These are phyloP conservation scores for Apiospora hydei DNA, from an alignment of 2,329 filamentous ascomycete genomes.

Conservation along the genomic window DNA sequence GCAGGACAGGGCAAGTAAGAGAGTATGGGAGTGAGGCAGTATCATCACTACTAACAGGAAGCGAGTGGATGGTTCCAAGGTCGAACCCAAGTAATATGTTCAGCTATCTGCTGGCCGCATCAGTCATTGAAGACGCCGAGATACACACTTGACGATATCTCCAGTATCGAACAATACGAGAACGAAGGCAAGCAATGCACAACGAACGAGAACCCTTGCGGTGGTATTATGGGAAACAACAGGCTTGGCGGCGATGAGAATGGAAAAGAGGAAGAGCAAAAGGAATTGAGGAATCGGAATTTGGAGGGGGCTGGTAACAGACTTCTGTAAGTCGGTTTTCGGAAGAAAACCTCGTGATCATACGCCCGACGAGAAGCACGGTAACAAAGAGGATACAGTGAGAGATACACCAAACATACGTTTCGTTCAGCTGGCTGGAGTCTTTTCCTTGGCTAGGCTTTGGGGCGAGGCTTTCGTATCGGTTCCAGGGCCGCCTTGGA, in stretches of 20 bases:
- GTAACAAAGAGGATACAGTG: not conserved
- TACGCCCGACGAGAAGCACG: not conserved
- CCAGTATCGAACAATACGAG: not conserved
- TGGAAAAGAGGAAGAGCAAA: not conserved
- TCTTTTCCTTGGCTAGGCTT: not conserved
- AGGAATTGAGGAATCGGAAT: not conserved
- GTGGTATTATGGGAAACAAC: not conserved
- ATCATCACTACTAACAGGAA: constrained; percentile 17
- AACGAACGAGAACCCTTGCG: constrained; percentile 1
- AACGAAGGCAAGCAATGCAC: not conserved
- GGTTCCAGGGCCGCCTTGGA: not conserved
- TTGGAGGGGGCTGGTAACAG: not conserved
- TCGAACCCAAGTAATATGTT: not conserved
- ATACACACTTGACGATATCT: not conserved
- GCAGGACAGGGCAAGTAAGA: not conserved
- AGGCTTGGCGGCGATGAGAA: not conserved
- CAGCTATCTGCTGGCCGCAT: not conserved
- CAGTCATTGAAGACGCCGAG: constrained; percentile 1
- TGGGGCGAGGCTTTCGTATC: constrained; percentile 9
- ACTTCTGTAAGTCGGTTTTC: constrained; percentile 17
- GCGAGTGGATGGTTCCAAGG: constrained; percentile 21
- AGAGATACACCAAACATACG: not conserved
- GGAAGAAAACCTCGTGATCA: not conserved
- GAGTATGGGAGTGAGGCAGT: not conserved
- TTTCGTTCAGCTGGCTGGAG: constrained; percentile 11